Percentiles rank a stretch among this genome's conserved stretches.
These are phyloP conservation scores for Aspergillus uvarum DNA, from an alignment of 2,329 filamentous ascomycete genomes.

Conservation along the genomic window DNA sequence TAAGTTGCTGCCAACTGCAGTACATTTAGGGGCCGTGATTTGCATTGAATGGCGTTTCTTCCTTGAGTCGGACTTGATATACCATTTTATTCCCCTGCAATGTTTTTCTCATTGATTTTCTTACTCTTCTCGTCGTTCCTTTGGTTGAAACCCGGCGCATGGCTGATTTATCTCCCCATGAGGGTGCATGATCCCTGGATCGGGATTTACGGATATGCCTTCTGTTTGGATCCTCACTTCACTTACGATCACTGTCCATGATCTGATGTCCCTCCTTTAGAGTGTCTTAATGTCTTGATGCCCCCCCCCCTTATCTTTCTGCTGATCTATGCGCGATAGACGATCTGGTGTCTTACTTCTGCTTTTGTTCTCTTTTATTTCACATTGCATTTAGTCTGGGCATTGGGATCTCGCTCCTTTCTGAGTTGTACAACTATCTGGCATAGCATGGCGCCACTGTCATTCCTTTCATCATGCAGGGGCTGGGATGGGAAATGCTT, in stretches of 20 bases:
- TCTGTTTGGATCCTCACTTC: neutral
- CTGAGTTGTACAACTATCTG: conserved; percentile 35
- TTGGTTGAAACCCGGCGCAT: conserved; percentile 25
- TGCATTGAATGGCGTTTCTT: conserved; percentile 20
- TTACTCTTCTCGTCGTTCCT: conserved; percentile 31
- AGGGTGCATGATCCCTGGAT: conserved; percentile 24
- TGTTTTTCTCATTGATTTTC: conserved; percentile 13
- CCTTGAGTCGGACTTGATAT: neutral
- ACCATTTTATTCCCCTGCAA: conserved; percentile 6
- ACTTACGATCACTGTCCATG: conserved; percentile 25
- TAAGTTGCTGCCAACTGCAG: conserved; percentile 12
- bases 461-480: conserved; percentile 38
- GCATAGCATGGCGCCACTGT: conserved; percentile 40
- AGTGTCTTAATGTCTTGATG: conserved; percentile 33
- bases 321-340: conserved; percentile 30
- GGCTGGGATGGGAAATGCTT: conserved; percentile 24
- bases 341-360: conserved; percentile 36
- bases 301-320: conserved; percentile 22
- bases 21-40: conserved; percentile 9
- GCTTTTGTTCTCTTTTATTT: conserved; percentile 25
- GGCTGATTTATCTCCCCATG: conserved; percentile 24
- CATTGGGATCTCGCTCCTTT: conserved; percentile 38
- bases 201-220: conserved; percentile 11
- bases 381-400: conserved; percentile 30
- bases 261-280: conserved; percentile 38